Percentiles rank a stretch among this genome's conserved stretches.
These are phyloP conservation scores for Claviceps spartinae DNA, from an alignment of 2,329 filamentous ascomycete genomes.

Conservation along the genomic window DNA sequence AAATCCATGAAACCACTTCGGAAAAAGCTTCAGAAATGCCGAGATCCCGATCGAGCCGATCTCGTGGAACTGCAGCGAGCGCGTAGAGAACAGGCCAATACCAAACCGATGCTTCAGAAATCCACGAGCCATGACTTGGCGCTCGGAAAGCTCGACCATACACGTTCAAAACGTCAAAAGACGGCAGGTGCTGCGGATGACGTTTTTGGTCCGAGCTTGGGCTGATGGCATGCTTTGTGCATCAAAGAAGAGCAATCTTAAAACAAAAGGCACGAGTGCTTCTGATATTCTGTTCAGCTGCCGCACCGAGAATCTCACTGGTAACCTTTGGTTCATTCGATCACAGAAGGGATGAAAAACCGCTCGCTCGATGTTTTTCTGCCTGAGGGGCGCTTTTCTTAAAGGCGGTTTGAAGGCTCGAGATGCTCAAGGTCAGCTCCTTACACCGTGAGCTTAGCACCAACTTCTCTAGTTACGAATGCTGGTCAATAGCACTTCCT, in stretches of 20 bases:
- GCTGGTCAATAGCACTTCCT: too few relatives aligned
- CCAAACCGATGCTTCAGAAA: constrained; percentile 27
- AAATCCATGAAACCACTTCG: constrained; percentile 42
- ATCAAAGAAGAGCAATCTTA: background rate
- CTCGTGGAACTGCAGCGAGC: constrained; percentile 55
- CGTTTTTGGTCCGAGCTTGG: constrained; percentile 30
- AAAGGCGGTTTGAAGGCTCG: too few relatives aligned
- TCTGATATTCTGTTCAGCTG: too few relatives aligned
- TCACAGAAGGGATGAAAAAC: too few relatives aligned
- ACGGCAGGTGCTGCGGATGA: constrained; percentile 26
- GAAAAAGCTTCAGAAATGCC: constrained; percentile 58
- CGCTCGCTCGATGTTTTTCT: too few relatives aligned
- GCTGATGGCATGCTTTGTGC: background rate
- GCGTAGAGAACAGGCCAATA: constrained; percentile 40
- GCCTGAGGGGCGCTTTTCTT: too few relatives aligned
- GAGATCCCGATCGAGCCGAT: constrained; percentile 62
- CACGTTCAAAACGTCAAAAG: constrained; percentile 33
- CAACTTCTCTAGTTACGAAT: too few relatives aligned
- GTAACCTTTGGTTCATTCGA: too few relatives aligned
- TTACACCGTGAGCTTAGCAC: too few relatives aligned
- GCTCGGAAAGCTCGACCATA: constrained; percentile 27
- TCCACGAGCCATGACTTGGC: constrained; percentile 29
- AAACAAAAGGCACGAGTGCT: too few relatives aligned
- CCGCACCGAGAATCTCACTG: too few relatives aligned
- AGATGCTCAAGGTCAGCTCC: too few relatives aligned